Base-by-base conservation (phyloP, 495 filamentous ascomycete genomes). In the Cryomyces antarcticus region DNA sequence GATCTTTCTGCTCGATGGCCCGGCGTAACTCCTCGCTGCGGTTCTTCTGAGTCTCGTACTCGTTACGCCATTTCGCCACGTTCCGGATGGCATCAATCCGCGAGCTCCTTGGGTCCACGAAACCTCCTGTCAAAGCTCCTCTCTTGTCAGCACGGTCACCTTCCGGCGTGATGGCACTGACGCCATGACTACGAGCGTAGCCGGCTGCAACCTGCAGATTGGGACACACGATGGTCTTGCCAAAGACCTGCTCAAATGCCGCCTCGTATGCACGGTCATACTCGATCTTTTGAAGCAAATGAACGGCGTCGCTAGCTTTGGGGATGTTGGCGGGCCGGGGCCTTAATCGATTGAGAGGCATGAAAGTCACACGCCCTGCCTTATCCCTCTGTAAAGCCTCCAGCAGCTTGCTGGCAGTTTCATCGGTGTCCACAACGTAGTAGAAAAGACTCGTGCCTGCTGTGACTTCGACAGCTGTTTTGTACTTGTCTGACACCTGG, bases 381-480 rank as follows among this genome's bases (percentile, higher is more conserved):
- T 72, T 78, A 43, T 78, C 73, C 42, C 80, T 81, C 54, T 85
- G 75, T 17, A 99, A 66, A 10, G 78, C 70, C 50, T 88, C 80
- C 10, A 86, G 67, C 11, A 93, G 75, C 42, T 72, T 72, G 0
- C 83, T 82, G 0, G 85, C 85, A 2, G 88, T 95, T 33, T 80
- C 73, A 42, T 87, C 87, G 34, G 78, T 93, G 57, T 99, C 89
- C 38, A 94, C 86, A 27, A 99, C 83, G 51, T 93, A 92, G 60
- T 99, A 83, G 61, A 99, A 99, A 6, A 99, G 65, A 57, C 83
- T 92, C 47, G 78, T 78, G 5, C 89, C 92, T 6, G 86, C 92
- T 4, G 85, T 89, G 31, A 89, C 81, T 56, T 99, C 89, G 11
- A 93, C 82, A 4, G 89, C 83, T 35, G 82, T 79, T 31, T 84